phyloP scores from a whole-genome alignment of 2,329 filamentous ascomycete species.

The Curvularia sp. region DNA sequence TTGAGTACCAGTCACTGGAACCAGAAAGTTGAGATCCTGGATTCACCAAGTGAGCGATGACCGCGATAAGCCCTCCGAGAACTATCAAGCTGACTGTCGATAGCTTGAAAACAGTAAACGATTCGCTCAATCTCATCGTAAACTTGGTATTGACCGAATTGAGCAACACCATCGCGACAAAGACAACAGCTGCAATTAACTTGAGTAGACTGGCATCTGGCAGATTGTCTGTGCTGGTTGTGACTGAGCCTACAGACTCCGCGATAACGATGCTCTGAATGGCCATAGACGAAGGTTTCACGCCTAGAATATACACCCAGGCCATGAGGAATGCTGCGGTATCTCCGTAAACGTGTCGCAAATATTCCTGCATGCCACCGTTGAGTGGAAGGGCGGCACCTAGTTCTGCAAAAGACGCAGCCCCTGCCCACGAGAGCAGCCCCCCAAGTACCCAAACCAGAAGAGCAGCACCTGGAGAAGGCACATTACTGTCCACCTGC shows the following conservation, averaged over 20 bases:
- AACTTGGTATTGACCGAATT: conserved; percentile 56
- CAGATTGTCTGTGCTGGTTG: conserved; percentile 32
- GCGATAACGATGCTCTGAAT: conserved; percentile 70
- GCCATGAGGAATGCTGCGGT: conserved; percentile 68
- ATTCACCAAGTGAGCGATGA: conserved; percentile 41
- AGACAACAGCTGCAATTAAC: conserved; percentile 48
- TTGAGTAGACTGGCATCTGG: conserved; percentile 40
- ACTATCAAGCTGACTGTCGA: conserved; percentile 44
- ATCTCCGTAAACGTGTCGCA: conserved; percentile 68
- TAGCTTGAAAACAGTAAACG: conserved; percentile 53
- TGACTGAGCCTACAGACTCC: conserved; percentile 59
- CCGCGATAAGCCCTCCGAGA: conserved; percentile 39
- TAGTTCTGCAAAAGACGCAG: conserved; percentile 67
- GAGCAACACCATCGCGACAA: conserved; percentile 52
- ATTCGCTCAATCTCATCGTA: conserved; percentile 52
- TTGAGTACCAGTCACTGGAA: conserved; percentile 50
- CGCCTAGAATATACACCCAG: conserved; percentile 70
- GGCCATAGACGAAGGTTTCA: conserved; percentile 70
- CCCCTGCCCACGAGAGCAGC: conserved; percentile 69
- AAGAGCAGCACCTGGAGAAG: conserved; percentile 65
- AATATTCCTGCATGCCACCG: conserved; percentile 69
- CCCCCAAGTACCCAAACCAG: conserved; percentile 69
- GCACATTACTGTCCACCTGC: conserved; percentile 68
- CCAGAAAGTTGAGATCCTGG: conserved; percentile 41
- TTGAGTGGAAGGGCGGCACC: conserved; percentile 69